These are phyloP conservation scores for Cutaneotrichosporon daszewskae DNA, from an alignment of 1,284 basidiomycete species.

Conservation along the genomic window DNA sequence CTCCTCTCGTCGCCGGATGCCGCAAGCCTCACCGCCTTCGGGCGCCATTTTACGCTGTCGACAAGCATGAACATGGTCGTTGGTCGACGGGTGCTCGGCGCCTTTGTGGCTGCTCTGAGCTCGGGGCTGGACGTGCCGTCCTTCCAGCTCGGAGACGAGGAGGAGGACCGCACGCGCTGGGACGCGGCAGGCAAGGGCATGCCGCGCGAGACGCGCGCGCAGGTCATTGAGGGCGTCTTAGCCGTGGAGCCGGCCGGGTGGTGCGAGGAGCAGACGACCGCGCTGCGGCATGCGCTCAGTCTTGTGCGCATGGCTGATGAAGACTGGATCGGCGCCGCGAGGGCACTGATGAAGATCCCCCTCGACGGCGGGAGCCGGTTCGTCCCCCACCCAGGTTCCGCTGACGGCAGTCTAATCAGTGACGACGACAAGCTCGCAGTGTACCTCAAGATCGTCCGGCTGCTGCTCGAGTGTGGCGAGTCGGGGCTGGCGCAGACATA, in stretches of 20 bases:
- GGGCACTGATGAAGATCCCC: constrained; percentile 82
- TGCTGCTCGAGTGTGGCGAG: constrained; percentile 67
- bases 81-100: constrained; percentile 37
- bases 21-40: constrained; percentile 49
- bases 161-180: constrained; percentile 22
- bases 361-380: constrained; percentile 85
- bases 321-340: constrained; percentile 87
- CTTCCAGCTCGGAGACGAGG: constrained; percentile 15
- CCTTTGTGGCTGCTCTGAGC: constrained; percentile 31
- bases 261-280: constrained; percentile 92
- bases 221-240: constrained; percentile 38
- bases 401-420: constrained; percentile 55
- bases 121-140: constrained; percentile 16
- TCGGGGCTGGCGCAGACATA: constrained; percentile 85
- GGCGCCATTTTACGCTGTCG: constrained; percentile 37
- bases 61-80: constrained; percentile 39
- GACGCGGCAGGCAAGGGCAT: constrained; percentile 23
- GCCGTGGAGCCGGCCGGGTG: constrained; percentile 53
- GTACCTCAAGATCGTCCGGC: constrained; percentile 88
- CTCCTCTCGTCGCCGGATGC: constrained; percentile 48
- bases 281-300: constrained; percentile 76
- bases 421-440: constrained; percentile 83
- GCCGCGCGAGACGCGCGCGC: constrained; percentile 25
- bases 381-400: neutral
- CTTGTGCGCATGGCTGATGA: constrained; percentile 83